Base-by-base conservation (phyloP, 495 filamentous ascomycete genomes). In the Penicillium riverlandense region DNA sequence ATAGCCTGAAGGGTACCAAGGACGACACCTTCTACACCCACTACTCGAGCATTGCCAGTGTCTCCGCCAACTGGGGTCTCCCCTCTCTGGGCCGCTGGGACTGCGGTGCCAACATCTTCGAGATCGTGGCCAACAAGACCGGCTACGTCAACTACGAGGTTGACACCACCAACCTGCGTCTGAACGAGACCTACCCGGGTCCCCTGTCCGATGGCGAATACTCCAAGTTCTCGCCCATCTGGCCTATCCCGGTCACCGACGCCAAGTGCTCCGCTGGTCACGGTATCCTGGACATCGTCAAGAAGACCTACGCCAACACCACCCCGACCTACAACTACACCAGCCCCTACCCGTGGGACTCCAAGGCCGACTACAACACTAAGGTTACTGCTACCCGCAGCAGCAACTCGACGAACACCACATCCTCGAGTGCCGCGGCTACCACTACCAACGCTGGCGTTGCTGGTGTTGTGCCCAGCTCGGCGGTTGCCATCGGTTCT, bases 11-110 rank as follows among this genome's bases (percentile, higher is more conserved):
- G 35, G 80, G 80, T 29, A 83, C 79, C 11, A 73, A 63, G 9
- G 85, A 88, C 56, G 53, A 70, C 55, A 77, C 69, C 40, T 86
- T 78, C 72, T 88, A 88, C 69, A 79, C 78, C 54, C 83, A 86
- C 67, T 88, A 85, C 72, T 82, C 76, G 38, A 70, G 73, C 49
- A 73, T 89, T 52, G 67, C 83, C 27, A 80, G 81, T n/a, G 71
- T 81, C 8, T 65, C 73, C 14, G 78, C 77, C 2, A 88, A 88
- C 68, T 86, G 80, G 79, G 76, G 62, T 11, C 68, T 86, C 39
- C 77, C 79, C 11, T 83, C 77, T 35, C 71, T 87, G 10, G 83
- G 83, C 11, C 71, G 83, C 50, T 85, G 80, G 67, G 83, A 87
- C 56, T 82, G 82, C 34, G 82, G 82, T 49, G 83, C 83, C 30